Evolutionary conservation across 352 stramenopile species (phyloP).

Genomic region (Pythium periplocum): DNA sequence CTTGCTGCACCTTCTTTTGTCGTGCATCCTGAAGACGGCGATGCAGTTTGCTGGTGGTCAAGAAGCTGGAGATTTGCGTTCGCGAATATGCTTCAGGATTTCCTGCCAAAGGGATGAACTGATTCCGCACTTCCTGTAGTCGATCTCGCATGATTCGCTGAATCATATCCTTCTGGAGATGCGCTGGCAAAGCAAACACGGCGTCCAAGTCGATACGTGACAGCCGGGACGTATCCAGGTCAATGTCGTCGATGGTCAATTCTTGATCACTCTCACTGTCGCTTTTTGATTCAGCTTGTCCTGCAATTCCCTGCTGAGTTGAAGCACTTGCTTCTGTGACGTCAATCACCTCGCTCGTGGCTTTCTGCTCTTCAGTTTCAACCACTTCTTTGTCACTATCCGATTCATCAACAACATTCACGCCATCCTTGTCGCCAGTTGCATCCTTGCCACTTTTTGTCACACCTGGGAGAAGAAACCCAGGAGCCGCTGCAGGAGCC

Average conservation of each 20-base stretch:
- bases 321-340: background rate
- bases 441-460: background rate
- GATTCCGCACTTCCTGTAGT: conserved; percentile 84
- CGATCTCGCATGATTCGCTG: conserved; percentile 83
- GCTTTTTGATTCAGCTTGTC: too few relatives aligned
- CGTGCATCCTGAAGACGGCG: conserved; percentile 60
- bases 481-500: conserved; percentile 38
- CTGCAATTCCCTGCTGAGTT: background rate
- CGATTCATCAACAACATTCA: conserved; percentile 14
- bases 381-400: background rate
- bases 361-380: conserved; percentile 11
- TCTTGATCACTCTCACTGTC: too few relatives aligned
- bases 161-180: conserved; percentile 92
- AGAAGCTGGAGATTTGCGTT: conserved; percentile 94
- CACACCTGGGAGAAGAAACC: conserved; percentile 41
- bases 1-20: conserved; percentile 43
- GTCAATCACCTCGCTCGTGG: background rate
- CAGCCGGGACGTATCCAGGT: conserved; percentile 45
- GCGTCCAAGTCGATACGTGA: conserved; percentile 78
- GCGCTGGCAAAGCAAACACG: conserved; percentile 84
- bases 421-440: background rate
- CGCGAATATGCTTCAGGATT: conserved; percentile 93
- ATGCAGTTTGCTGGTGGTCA: conserved; percentile 90
- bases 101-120: conserved; percentile 94
- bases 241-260: conserved; percentile 58